Evolutionary conservation across 1,139 yeast species (phyloP).

Genomic region (Nadsonia commutata): DNA sequence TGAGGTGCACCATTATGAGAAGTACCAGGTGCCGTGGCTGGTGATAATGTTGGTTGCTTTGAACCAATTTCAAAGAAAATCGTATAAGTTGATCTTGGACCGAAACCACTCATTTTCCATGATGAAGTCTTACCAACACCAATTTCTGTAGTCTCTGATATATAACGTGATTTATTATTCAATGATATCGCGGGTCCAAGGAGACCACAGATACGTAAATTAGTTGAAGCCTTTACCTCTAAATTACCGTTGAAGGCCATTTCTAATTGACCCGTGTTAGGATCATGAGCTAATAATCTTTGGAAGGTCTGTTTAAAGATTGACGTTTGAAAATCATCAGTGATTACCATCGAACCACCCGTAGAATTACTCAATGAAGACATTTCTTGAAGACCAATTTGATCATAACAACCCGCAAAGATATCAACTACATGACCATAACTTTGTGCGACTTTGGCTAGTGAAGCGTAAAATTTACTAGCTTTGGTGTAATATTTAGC

Average conservation of each 20-base stretch:
- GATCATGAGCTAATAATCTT: slow-evolving; percentile 73
- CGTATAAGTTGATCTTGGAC: slow-evolving; percentile 83
- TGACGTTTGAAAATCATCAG: slow-evolving; percentile 94
- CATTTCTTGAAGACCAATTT: slow-evolving; percentile 96
- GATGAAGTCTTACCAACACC: slow-evolving; percentile 89
- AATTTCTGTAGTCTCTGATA: slow-evolving; percentile 77
- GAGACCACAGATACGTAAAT: slow-evolving; percentile 78
- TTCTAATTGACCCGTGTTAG: slow-evolving; percentile 44
- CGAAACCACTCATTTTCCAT: slow-evolving; percentile 71
- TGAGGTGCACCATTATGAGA: slow-evolving; percentile 67
- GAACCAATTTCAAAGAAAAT: slow-evolving; percentile 67
- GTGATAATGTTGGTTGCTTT: slow-evolving; percentile 10
- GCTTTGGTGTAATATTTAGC: slow-evolving; percentile 93
- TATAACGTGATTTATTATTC: slow-evolving; percentile 23
- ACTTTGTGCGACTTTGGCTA: slow-evolving; percentile 59
- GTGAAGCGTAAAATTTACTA: slow-evolving; percentile 62
- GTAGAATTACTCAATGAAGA: slow-evolving; percentile 74
- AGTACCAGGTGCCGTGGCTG: slow-evolving; percentile 28
- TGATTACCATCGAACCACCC: slow-evolving; percentile 82
- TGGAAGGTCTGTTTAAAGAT: slow-evolving; percentile 89
- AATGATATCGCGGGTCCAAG: slow-evolving; percentile 86
- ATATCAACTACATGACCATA: slow-evolving; percentile 85
- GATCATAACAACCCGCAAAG: slow-evolving; percentile 96
- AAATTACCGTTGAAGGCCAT: slow-evolving; percentile 59
- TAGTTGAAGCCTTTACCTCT: slow-evolving; percentile 79